Base-by-base conservation (phyloP, 139 green algal genomes). In the Micromonas commoda region DNA sequence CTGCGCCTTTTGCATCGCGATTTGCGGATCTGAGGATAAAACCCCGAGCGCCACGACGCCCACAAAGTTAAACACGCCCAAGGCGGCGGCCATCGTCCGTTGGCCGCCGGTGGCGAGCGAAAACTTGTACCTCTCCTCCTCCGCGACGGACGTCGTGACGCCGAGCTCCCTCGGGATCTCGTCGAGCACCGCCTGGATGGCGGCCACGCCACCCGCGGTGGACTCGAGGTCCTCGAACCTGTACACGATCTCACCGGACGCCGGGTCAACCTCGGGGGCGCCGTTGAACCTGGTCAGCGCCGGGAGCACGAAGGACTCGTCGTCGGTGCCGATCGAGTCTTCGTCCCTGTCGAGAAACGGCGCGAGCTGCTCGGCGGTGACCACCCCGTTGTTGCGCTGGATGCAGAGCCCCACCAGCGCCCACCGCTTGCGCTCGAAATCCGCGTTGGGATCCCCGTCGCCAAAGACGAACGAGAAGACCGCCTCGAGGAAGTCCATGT, bases 391-490 rank as follows among this genome's bases (percentile, higher is more conserved):
- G 64, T 82, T 83, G 6, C 38, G 53, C 32, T 82, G 37, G 37
- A 96, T 94, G 23, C 20, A n/a, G 20, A 24, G 34, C 19, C 82
- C 72, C 26, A 97, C 86, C 53, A 73, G 39, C 29, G 85, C 72
- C 93, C 93, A 98, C 0, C 92, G 87, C 38, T 73, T 53, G 65
- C 90, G 84, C 45, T 98, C 92, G 26, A 87, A 93, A 34, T 72
- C 85, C 2, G 79, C 38, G 76, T 98, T 98, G 9, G 93, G 93
- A 82, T 98, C 87, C 0, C 94, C 94, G 82, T 98, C 94, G 0
- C 94, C 94, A 87, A 98, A 98, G 51, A 98, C 94, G 80, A 97
- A 98, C 2, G 83, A 91, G 82, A 97, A 98, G 29, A 97, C 87
- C 2, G 88, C 73, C 84, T 97, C 90, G 37, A 96, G 77, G 61